A percentile compares a stretch with the other conserved stretches of the same genome.
phyloP scores from a whole-genome alignment of 306 rosid genomes.

The Comarum palustre region DNA sequence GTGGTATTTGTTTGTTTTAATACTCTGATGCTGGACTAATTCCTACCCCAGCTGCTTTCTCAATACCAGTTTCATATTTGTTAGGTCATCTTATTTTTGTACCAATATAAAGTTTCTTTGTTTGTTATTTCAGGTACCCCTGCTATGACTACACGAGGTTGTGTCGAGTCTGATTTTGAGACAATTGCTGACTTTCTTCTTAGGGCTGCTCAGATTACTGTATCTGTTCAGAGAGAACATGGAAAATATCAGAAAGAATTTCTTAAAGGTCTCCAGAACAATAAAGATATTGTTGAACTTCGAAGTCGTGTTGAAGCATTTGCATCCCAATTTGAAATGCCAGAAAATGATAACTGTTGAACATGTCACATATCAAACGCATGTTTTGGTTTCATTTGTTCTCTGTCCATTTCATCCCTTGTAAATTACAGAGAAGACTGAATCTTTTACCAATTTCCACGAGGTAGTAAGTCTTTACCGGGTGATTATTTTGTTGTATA shows the following conservation, averaged over 20 bases:
- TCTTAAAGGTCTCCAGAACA: conserved; percentile 52
- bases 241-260: conserved; percentile 59
- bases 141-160: conserved; percentile 91
- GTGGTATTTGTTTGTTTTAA: neutral
- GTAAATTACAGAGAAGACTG: conserved; percentile 29
- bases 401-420: conserved; percentile 10
- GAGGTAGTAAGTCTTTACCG: neutral
- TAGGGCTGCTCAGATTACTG: conserved; percentile 68
- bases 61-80: neutral
- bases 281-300: conserved; percentile 59
- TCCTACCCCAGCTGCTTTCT: neutral
- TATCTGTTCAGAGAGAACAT: conserved; percentile 51
- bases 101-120: neutral
- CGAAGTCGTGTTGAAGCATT: conserved; percentile 61
- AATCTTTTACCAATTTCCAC: conserved; percentile 18
- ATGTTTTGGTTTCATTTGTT: conserved; percentile 13
- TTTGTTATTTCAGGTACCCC: conserved; percentile 60
- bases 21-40: neutral
- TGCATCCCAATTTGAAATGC: conserved; percentile 74
- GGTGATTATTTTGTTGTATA: conserved; percentile 21
- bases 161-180: conserved; percentile 76
- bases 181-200: conserved; percentile 67
- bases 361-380: conserved; percentile 16
- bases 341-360: conserved; percentile 59
- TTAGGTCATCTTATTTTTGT: neutral